Conservation (phyloP, 2,329 filamentous ascomycete genomes). For the Aspergillus puulaauensis region DNA sequence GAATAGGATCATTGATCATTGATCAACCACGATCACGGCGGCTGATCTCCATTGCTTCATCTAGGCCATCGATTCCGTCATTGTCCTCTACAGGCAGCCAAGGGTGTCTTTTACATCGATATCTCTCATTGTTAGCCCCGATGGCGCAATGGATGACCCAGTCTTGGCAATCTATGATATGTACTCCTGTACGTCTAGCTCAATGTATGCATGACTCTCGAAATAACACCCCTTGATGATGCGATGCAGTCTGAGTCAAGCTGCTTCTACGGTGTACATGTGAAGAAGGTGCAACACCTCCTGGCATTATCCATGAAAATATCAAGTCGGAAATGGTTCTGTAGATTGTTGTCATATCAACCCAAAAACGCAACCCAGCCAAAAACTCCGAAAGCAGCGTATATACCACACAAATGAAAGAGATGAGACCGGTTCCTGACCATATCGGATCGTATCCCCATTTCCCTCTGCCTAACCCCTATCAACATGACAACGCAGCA, state of each 20-base stretch:
- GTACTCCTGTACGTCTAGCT: not conserved
- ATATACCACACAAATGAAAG: constrained; percentile 4
- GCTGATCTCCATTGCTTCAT: not conserved
- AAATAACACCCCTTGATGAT: not conserved
- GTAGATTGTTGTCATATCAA: not conserved
- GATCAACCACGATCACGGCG: not conserved
- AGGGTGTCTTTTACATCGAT: not conserved
- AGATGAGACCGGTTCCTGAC: not conserved
- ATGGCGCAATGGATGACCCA: constrained; percentile 10
- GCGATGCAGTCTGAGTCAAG: not conserved
- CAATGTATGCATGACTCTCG: not conserved
- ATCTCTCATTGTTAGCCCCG: constrained; percentile 3
- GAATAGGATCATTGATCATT: not conserved
- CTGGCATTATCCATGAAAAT: not conserved
- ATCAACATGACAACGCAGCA: not conserved
- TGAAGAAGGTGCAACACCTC: not conserved
- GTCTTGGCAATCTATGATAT: not conserved
- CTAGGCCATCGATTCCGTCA: not conserved
- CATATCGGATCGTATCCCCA: not conserved
- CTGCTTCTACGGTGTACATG: not conserved
- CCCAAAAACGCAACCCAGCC: not conserved
- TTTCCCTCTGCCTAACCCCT: not conserved
- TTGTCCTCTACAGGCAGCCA: not conserved
- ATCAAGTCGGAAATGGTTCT: not conserved
- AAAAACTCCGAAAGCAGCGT: constrained; percentile 3